Evolutionary conservation across 768 basidiomycete species (phyloP).

Genomic region (Hygrocybe coccinea): DNA sequence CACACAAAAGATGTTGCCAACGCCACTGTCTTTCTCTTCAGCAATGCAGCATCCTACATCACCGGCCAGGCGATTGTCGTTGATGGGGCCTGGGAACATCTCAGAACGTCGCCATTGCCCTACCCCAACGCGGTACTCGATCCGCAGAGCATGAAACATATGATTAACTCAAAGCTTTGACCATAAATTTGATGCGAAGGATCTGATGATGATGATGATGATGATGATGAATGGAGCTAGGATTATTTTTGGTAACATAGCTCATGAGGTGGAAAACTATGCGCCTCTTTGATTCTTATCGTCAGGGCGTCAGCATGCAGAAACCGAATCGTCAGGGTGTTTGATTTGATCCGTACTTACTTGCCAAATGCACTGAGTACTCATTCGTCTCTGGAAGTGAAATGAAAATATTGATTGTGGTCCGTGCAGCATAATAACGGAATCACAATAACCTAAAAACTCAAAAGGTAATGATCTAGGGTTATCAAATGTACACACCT

Average conservation of each 20-base stretch:
- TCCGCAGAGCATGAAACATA: conserved; percentile 43
- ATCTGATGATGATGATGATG: not conserved
- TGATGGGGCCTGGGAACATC: conserved; percentile 59
- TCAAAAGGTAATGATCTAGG: not conserved
- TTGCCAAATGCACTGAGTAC: too few species aligned
- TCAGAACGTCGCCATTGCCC: conserved; percentile 46
- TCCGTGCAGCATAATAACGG: not conserved
- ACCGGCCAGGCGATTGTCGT: conserved; percentile 72
- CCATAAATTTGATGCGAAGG: not conserved
- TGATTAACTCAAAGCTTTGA: conserved; percentile 50
- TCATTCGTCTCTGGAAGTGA: too few species aligned
- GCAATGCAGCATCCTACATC: conserved; percentile 70
- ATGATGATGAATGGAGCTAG: not conserved
- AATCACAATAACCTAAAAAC: not conserved
- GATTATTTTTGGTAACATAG: too few species aligned
- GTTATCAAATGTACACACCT: too few species aligned
- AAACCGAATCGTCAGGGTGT: too few species aligned
- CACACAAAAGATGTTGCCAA: conserved; percentile 62
- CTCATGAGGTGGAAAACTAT: too few species aligned
- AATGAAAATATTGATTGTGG: not conserved
- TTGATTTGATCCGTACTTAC: too few species aligned
- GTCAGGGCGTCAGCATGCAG: too few species aligned
- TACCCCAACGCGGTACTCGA: conserved; percentile 64
- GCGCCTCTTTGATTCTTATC: too few species aligned
- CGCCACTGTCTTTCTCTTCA: conserved; percentile 75